Evolutionary conservation across 257 asterid genomes (phyloP).

Genomic region (Osmanthus fragrans): DNA sequence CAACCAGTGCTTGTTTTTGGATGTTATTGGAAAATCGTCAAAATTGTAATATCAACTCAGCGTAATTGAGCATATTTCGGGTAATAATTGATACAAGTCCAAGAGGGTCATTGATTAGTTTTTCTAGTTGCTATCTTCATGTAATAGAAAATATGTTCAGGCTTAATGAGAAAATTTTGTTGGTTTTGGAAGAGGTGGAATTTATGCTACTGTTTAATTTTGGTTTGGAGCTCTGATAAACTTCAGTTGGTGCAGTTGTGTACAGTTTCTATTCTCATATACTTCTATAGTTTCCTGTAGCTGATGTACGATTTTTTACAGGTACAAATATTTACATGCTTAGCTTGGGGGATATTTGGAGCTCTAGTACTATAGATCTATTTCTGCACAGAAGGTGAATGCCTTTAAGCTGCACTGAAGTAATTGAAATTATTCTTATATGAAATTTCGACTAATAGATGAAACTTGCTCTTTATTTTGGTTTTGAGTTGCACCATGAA

Average conservation of each 20-base stretch:
- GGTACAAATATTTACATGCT: slow-evolving; percentile 83
- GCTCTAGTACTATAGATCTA: slow-evolving; percentile 87
- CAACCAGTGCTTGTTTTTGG: background rate
- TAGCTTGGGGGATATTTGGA: slow-evolving; percentile 88
- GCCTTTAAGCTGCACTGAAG: background rate
- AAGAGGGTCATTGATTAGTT: background rate
- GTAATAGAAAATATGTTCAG: background rate
- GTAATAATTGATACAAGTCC: background rate
- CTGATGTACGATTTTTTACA: slow-evolving; percentile 30
- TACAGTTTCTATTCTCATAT: background rate
- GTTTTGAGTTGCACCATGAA: slow-evolving; percentile 4
- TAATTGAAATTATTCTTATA: background rate
- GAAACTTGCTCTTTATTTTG: background rate
- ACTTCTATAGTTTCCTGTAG: background rate
- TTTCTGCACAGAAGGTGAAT: slow-evolving; percentile 87
- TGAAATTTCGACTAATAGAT: background rate
- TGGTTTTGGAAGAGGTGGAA: background rate
- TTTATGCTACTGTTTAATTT: background rate
- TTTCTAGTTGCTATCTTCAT: background rate
- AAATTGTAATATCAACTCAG: background rate
- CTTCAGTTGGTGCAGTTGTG: background rate
- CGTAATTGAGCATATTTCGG: background rate
- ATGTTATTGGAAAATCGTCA: background rate
- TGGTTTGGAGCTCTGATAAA: background rate
- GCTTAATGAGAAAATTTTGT: background rate